A percentile compares a stretch with the other conserved stretches of the same genome.
These are phyloP conservation scores for Trametes pubescens DNA, from an alignment of 1,284 basidiomycete species.

Conservation along the genomic window DNA sequence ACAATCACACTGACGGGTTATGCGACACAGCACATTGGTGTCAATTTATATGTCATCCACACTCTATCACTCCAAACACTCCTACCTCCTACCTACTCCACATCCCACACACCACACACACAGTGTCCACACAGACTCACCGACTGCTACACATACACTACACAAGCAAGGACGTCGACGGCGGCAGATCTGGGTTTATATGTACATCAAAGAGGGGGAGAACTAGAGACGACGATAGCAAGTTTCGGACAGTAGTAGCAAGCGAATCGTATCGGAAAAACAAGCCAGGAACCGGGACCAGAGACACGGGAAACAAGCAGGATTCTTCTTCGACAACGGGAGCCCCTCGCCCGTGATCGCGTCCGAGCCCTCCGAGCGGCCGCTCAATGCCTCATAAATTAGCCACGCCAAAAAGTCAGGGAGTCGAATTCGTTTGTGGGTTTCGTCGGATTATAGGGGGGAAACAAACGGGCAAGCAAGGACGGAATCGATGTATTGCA, in stretches of 20 bases:
- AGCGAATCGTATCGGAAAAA: not conserved
- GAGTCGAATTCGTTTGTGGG: not conserved
- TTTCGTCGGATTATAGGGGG: not conserved
- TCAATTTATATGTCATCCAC: conserved; percentile 12
- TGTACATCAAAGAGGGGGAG: conserved; percentile 11
- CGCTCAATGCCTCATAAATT: not conserved
- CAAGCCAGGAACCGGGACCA: not conserved
- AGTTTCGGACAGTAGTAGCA: not conserved
- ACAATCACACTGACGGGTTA: not conserved
- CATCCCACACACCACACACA: not conserved
- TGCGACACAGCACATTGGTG: conserved; percentile 13
- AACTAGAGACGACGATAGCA: not conserved
- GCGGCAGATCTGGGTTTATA: conserved; percentile 17
- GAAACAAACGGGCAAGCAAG: conserved; percentile 1
- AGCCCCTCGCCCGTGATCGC: not conserved
- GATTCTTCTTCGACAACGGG: not conserved
- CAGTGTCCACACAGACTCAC: not conserved
- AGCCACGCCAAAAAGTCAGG: not conserved
- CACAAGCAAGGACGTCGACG: conserved; percentile 8
- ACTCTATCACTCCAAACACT: not conserved
- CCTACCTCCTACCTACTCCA: not conserved
- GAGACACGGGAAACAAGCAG: conserved; percentile 1
- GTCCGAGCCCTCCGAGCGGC: not conserved
- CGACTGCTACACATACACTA: conserved; percentile 1
- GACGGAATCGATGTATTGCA: not conserved